Conservation (phyloP, 805 yeast species). For the Pachysolen tannophilus region DNA sequence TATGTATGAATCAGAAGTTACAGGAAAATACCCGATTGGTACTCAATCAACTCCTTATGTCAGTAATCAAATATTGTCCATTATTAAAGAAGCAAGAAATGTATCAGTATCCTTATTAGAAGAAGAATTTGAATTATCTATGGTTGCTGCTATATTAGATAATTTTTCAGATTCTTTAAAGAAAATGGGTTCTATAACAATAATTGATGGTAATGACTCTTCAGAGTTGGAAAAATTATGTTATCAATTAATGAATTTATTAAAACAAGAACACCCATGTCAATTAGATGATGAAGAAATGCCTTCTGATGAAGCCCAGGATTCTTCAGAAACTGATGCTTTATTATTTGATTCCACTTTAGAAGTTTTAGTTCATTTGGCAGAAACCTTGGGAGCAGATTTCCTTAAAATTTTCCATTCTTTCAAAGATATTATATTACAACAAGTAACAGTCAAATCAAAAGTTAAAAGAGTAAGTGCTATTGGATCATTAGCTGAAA, state of each 20-base stretch:
- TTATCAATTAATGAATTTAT: slow-evolving; percentile 58
- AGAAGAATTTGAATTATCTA: slow-evolving; percentile 77
- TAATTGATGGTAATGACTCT: slow-evolving; percentile 52
- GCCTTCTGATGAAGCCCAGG: slow-evolving; percentile 28
- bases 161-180: slow-evolving; percentile 59
- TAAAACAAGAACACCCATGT: slow-evolving; percentile 78
- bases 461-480: slow-evolving; percentile 66
- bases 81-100: slow-evolving; percentile 61
- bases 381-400: slow-evolving; percentile 71
- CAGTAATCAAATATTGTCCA: slow-evolving; percentile 45
- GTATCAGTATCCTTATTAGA: slow-evolving; percentile 54
- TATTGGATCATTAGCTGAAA: slow-evolving; percentile 87
- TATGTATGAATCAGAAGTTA: slow-evolving; percentile 47
- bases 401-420: slow-evolving; percentile 63
- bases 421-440: slow-evolving; percentile 56
- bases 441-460: slow-evolving; percentile 53
- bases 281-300: slow-evolving; percentile 65
- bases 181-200: slow-evolving; percentile 65
- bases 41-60: slow-evolving; percentile 54
- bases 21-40: slow-evolving; percentile 53
- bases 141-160: slow-evolving; percentile 75
- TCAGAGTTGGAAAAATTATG: slow-evolving; percentile 60
- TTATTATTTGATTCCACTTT: slow-evolving; percentile 76
- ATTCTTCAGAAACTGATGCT: slow-evolving; percentile 54
- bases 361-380: slow-evolving; percentile 74